Evolutionary conservation across 2,329 filamentous ascomycete genomes (phyloP).

Genomic region (Cylindrodendrum hubeiense): DNA sequence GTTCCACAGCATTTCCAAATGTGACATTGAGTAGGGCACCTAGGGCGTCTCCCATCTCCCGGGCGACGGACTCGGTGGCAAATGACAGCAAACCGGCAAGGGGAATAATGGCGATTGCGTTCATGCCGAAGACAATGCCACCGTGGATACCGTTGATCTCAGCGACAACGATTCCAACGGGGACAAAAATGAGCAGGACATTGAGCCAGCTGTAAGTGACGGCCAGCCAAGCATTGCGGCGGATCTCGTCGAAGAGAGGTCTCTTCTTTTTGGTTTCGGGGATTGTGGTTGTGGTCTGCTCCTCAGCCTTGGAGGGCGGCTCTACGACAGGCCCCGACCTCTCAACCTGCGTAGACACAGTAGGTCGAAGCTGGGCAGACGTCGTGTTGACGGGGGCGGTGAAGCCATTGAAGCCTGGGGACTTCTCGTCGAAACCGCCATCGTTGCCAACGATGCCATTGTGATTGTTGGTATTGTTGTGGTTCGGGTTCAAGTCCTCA

Average conservation of each 20-base stretch:
- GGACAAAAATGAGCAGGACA: conserved; percentile 81
- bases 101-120: conserved; percentile 81
- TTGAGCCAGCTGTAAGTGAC: conserved; percentile 85
- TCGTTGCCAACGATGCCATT: not conserved
- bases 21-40: conserved; percentile 82
- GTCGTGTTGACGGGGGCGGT: conserved; percentile 38
- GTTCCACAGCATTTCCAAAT: conserved; percentile 83
- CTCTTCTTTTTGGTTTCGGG: conserved; percentile 40
- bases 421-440: conserved; percentile 32
- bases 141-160: conserved; percentile 65
- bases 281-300: conserved; percentile 48
- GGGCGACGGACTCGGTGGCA: conserved; percentile 81
- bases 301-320: conserved; percentile 29
- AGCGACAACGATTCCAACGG: conserved; percentile 78
- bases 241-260: conserved; percentile 62
- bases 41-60: conserved; percentile 78
- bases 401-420: conserved; percentile 23
- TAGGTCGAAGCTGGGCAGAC: conserved; percentile 48
- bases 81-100: conserved; percentile 78
- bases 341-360: conserved; percentile 63
- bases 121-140: conserved; percentile 78
- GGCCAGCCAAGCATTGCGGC: conserved; percentile 64
- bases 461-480: conserved; percentile 23
- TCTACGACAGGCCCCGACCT: conserved; percentile 69
- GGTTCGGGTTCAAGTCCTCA: conserved; percentile 24